Conservation (phyloP, 192 early-diverging fungal genomes). For the Podila epigama region DNA sequence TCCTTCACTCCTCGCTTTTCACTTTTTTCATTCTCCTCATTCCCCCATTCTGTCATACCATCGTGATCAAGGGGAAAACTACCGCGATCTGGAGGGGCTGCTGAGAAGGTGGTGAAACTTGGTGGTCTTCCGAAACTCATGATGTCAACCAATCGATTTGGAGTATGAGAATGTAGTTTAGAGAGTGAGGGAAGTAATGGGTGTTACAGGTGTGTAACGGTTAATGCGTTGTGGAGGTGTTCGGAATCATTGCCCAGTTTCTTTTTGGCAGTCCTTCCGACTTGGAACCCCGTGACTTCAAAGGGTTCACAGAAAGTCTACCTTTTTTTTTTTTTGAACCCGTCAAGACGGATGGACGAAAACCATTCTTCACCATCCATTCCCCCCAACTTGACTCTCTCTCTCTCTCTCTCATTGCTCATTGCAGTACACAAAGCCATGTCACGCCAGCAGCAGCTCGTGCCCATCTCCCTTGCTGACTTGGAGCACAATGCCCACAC, state of each 20-base stretch:
- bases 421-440: slow-evolving; percentile 3
- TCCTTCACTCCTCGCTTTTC: too few relatives aligned
- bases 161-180: background rate
- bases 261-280: too few relatives aligned
- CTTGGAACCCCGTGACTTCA: too few relatives aligned
- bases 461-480: slow-evolving; percentile 42
- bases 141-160: too few relatives aligned
- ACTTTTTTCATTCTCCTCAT: too few relatives aligned
- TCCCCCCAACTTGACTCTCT: background rate
- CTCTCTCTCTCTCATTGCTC: background rate
- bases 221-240: too few relatives aligned
- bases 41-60: slow-evolving; percentile 44
- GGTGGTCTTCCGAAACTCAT: slow-evolving; percentile 83
- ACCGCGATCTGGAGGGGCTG: slow-evolving; percentile 84
- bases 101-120: slow-evolving; percentile 65
- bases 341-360: too few relatives aligned
- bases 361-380: background rate
- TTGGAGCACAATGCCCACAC: slow-evolving; percentile 40
- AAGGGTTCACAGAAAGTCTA: too few relatives aligned
- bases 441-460: slow-evolving; percentile 25
- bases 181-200: background rate
- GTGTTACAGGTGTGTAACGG: background rate
- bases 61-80: slow-evolving; percentile 92
- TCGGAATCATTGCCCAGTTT: too few relatives aligned
- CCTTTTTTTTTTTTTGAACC: background rate